Evolutionary conservation across 2,329 filamentous ascomycete genomes (phyloP), one percentile per base, ranked within the genome.

Genomic region (Tolypocladium guangdongense): DNA sequence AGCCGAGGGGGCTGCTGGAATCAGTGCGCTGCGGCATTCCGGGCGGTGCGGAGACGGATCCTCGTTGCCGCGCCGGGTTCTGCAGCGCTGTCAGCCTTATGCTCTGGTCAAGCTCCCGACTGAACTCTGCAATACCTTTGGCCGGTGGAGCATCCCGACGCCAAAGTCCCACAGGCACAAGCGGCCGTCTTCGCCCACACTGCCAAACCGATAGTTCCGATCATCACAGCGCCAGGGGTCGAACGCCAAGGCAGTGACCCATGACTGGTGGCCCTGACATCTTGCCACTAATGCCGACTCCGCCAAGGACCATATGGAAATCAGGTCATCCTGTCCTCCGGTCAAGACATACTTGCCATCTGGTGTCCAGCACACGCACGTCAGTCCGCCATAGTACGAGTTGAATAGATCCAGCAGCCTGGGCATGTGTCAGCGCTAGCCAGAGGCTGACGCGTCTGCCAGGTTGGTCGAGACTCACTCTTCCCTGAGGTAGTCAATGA

Each of bases 221-320:
- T 95, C 90, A 64, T 99, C 93, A 64, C 93, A 99, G 58, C 91
- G 82, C 93, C 93, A 99, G 0, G 90, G 90, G 67, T 99, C 93
- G 67, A 97, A 99, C 4, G 90, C 89, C 39, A 99, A 89, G 18
- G 86, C 84, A 4, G 90, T 90, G 0, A 99, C 91, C 90, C 90
- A 99, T 5, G 90, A 96, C 58, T 95, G 87, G 70, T 99, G 93
- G 3, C 93, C 93, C 64, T 95, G 90, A 66, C 93, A 97, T 57
- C 93, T 83, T 20, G 92, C 93, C 50, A 99, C 86, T 50, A 99
- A 83, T 52, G 84, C 82, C 47, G 83, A 84, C 63, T 97, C 93
- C 41, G 84, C 80, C 38, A 96, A 78, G 18, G 86, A 93, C 93
- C 93, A 99, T 60, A 99, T 96, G 0, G 90, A 95, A 14, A 99